Base-by-base conservation (phyloP, 129 eudicot genomes). In the Artemisia argyi region DNA sequence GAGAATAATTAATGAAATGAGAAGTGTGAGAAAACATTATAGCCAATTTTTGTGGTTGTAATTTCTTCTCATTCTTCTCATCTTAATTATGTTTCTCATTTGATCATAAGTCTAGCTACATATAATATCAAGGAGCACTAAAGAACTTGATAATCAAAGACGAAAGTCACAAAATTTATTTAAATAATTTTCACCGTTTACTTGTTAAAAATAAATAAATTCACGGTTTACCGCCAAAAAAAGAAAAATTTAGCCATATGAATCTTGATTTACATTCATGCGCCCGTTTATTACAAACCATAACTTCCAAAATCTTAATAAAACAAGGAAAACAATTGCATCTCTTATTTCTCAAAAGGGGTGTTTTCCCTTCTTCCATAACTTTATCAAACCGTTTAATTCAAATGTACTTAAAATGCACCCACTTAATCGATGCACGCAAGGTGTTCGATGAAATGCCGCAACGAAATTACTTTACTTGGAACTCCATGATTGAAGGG, bases 401-500 rank as follows among this genome's bases (percentile, higher is more conserved):
- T 4, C 97, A 84, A 12, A 83, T 88, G 94, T 94, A 94, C 73
- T 48, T 39, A 0, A 79, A 70, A 28, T 86, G 89, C 66, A 85
- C 85, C 52, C 17, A 63, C 7, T 61, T 88, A 24, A 1, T 11
- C 6, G 88, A 90, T 52, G 96, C 91, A 12, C 86, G 75, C 3
- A 73, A 63, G 16, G 74, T 87, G 91, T 94, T 94, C 20, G 98
- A 90, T 30, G 97, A 90, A 88, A 90, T 90, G 91, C 79, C 93
- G 0, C 83, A 76, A 18, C 79, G 89, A 71, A 94, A 86, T 55
- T 64, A 67, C 68, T 94, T 94, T 65, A 80, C 96, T 64, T 94
- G 96, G 96, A 90, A 90, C 77, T 88, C 96, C 28, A 69, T 94
- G 80, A 73, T 90, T 20, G 96, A 94, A 84, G 93, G 96, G 3